Evolutionary conservation across 108 stramenopile genomes (phyloP), one percentile per base, ranked within the genome.

Genomic region (Nitzschia palea): DNA sequence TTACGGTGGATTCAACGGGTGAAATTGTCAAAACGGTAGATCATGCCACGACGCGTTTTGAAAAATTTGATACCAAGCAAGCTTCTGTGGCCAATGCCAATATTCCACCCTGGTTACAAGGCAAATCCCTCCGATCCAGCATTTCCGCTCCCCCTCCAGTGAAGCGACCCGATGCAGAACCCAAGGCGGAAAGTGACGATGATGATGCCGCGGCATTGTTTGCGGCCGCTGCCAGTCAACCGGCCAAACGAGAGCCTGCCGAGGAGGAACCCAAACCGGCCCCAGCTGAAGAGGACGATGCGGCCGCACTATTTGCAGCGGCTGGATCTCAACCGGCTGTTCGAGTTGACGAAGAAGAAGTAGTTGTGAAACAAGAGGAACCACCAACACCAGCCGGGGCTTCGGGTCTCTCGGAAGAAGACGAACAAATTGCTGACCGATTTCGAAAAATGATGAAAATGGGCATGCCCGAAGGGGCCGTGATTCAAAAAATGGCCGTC

Each of bases 401-500:
- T n/a, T n/a, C n/a, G n/a, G n/a, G n/a, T n/a, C n/a, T n/a, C n/a
- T n/a, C 70, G 15, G 37, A 47, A 33, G 66, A 56, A 31, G 74
- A 80, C 0, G 65, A 80, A 54, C 51, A 62, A 18, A 67, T 69
- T 25, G 79, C 67, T 10, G 5, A 14, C 1, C 17, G 25, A 9
- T 74, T 56, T 48, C 44, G 58, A 0, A 74, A 74, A 23, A 80
- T 74, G 79, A 31, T 70, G 9, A 70, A 59, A 33, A 74, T 70
- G 73, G 79, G 79, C 25, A 62, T 80, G 42, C 79, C 79, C 25
- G 58, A 30, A 12, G 73, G 63, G 34, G 79, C 79, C 29, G 58
- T 74, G 8, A 54, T 63, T 48, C 64, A 66, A 30, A 65, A 73
- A 40, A 73, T 73, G 72, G 15, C 40, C 27, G 65, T 57, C 3